Percentiles rank a stretch among this genome's conserved stretches.
These are phyloP conservation scores for Kwoniella europaea DNA, from an alignment of 768 basidiomycete genomes.

Conservation along the genomic window DNA sequence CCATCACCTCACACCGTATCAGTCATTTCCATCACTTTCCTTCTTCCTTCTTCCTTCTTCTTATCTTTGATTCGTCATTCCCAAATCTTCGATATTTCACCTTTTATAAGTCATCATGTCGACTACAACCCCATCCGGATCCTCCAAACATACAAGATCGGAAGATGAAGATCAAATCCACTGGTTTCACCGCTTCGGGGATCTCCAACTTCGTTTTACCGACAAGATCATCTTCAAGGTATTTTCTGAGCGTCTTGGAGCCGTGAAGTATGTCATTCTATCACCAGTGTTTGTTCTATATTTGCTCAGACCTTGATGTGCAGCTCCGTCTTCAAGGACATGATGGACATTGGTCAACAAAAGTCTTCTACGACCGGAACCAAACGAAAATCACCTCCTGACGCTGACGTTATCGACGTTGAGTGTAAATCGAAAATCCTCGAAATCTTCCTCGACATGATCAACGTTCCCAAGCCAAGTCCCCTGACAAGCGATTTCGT, in stretches of 20 bases:
- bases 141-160: too few species aligned
- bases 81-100: too few species aligned
- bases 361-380: neutral
- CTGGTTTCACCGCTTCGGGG: neutral
- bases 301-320: too few species aligned
- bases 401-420: neutral
- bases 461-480: neutral
- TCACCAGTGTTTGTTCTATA: too few species aligned
- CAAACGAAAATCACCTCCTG: neutral
- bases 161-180: neutral
- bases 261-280: neutral
- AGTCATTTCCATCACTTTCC: too few species aligned
- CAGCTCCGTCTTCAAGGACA: neutral
- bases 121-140: too few species aligned
- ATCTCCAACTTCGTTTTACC: neutral
- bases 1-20: too few species aligned
- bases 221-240: neutral
- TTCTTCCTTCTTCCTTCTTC: neutral
- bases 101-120: too few species aligned
- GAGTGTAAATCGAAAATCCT: neutral
- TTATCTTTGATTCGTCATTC: too few species aligned
- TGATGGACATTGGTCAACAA: neutral
- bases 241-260: neutral
- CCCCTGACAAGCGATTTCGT: neutral
- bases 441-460: neutral